These are phyloP conservation scores for Aspergillus cristatus DNA, from an alignment of 495 filamentous ascomycete genomes.

Conservation along the genomic window DNA sequence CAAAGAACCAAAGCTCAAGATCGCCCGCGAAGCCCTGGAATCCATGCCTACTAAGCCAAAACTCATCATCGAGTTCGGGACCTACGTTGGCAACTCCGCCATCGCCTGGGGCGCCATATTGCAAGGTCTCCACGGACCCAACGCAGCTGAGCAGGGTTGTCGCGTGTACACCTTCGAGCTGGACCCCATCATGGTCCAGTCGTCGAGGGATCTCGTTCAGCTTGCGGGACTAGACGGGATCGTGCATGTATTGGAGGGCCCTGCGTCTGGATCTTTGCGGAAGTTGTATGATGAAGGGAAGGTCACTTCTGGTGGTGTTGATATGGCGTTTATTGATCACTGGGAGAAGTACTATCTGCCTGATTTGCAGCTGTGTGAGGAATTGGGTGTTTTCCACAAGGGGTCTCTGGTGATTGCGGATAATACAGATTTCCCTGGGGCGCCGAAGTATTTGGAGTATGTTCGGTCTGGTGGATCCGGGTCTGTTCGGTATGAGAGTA, in stretches of 20 bases:
- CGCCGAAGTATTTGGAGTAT: slow-evolving; percentile 25
- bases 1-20: slow-evolving; percentile 9
- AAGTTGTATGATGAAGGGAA: slow-evolving; percentile 15
- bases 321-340: slow-evolving; percentile 26
- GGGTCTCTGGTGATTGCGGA: slow-evolving; percentile 21
- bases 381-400: slow-evolving; percentile 12
- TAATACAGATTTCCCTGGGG: slow-evolving; percentile 16
- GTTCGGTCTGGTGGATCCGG: slow-evolving; percentile 10
- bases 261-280: slow-evolving; percentile 15
- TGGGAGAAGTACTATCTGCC: slow-evolving; percentile 21
- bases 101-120: slow-evolving; percentile 22
- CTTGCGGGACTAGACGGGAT: slow-evolving; percentile 18
- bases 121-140: slow-evolving; percentile 15
- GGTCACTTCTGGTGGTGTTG: slow-evolving; percentile 7
- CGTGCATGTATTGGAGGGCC: slow-evolving; percentile 22
- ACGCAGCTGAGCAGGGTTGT: slow-evolving; percentile 2
- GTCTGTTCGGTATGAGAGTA: slow-evolving; percentile 14
- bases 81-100: slow-evolving; percentile 24
- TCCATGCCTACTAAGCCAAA: slow-evolving; percentile 13
- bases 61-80: slow-evolving; percentile 24
- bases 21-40: slow-evolving; percentile 7
- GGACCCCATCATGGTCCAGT: slow-evolving; percentile 13
- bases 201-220: slow-evolving; percentile 17
- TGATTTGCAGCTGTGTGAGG: slow-evolving; percentile 23
- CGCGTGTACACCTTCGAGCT: slow-evolving; percentile 26